Conservation (phyloP, 2,329 filamentous ascomycete species). For the Tolypocladium tundrense region DNA sequence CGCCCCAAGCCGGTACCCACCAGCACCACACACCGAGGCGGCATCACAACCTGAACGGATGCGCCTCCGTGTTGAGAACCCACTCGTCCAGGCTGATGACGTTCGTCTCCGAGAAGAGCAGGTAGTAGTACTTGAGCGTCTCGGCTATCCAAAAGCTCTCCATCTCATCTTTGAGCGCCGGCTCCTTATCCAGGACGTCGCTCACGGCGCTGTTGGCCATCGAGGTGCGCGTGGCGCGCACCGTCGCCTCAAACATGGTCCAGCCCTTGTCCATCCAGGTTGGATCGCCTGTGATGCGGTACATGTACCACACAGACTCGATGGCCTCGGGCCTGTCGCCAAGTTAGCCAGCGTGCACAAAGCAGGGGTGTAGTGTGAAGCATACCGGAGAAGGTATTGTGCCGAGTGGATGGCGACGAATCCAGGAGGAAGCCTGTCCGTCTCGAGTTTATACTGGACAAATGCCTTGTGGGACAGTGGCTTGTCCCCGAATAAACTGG, state of each 20-base stretch:
- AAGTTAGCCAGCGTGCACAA: conserved; percentile 11
- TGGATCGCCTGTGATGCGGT: conserved; percentile 74
- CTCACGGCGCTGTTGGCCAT: conserved; percentile 61
- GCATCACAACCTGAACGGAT: conserved; percentile 37
- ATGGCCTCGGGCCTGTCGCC: conserved; percentile 64
- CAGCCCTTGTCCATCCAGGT: conserved; percentile 73
- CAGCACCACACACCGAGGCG: conserved; percentile 11
- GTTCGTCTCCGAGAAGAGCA: conserved; percentile 61
- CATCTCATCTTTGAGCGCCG: conserved; percentile 51
- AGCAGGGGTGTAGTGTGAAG: conserved; percentile 14
- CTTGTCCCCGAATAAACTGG: conserved; percentile 8
- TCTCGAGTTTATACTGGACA: conserved; percentile 33
- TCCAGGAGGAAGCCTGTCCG: conserved; percentile 37
- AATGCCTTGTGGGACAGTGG: conserved; percentile 45
- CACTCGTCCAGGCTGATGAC: conserved; percentile 59
- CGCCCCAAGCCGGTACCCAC: background rate
- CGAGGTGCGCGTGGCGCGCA: conserved; percentile 53
- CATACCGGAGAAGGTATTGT: conserved; percentile 54
- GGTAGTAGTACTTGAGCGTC: conserved; percentile 86
- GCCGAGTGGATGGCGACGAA: conserved; percentile 33
- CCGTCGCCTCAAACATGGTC: conserved; percentile 70
- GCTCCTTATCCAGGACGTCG: conserved; percentile 42
- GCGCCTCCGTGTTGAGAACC: conserved; percentile 56
- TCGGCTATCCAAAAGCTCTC: conserved; percentile 88
- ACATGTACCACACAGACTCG: conserved; percentile 82